Evolutionary conservation across 176 grass and related monocot genomes (phyloP).

Genomic region (Hordeum marinum): DNA sequence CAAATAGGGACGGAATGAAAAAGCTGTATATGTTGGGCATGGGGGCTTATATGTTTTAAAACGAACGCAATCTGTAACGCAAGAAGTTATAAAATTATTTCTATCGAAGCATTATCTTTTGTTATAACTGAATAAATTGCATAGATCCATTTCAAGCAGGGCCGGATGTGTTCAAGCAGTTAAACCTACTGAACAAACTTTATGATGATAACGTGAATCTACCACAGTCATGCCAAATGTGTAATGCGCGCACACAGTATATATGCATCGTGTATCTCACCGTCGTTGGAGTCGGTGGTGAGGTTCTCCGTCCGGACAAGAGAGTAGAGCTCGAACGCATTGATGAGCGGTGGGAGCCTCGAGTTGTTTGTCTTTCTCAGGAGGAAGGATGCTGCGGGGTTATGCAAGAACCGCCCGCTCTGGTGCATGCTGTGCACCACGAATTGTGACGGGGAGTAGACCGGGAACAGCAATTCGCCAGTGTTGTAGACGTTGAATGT

Average conservation of each 20-base stretch:
- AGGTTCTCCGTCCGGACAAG: neutral
- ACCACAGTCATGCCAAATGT: too few species aligned
- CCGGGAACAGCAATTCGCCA: accelerated
- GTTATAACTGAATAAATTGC: neutral
- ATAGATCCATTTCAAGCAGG: neutral
- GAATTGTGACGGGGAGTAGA: neutral
- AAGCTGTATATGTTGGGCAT: neutral
- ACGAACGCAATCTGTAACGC: neutral
- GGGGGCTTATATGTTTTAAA: too few species aligned
- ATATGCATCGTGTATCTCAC: neutral
- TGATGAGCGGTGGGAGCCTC: conserved; percentile 1
- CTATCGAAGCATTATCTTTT: neutral
- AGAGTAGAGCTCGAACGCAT: conserved; percentile 14
- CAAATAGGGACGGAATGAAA: neutral
- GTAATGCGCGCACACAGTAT: too few species aligned
- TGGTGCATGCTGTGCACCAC: neutral
- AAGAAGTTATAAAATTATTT: neutral
- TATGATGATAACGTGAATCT: too few species aligned
- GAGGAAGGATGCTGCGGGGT: accelerated
- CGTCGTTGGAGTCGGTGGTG: neutral
- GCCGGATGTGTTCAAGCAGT: too few species aligned
- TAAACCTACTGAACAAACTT: too few species aligned
- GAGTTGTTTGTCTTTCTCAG: neutral
- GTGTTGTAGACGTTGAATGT: neutral
- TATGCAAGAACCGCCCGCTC: neutral